Percentiles rank a stretch among this genome's conserved stretches.
Evolutionary conservation across 306 rosid species (phyloP).

Genomic region (Prunus mume): DNA sequence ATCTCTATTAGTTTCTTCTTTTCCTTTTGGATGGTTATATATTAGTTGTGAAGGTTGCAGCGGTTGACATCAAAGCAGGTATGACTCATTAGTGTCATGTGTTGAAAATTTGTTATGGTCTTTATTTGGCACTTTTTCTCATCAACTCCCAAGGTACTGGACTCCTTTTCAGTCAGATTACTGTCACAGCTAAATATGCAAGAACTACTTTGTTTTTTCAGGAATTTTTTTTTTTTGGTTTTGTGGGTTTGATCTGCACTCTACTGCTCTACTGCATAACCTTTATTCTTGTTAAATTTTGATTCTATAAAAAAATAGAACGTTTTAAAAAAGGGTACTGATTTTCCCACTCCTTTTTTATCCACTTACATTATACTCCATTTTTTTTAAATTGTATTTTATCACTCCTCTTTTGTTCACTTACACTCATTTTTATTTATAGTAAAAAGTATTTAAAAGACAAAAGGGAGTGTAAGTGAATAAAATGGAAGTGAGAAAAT

Average conservation of each 20-base stretch:
- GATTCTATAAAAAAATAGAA: too few species aligned
- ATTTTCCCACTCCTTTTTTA: too few species aligned
- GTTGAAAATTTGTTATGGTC: neutral
- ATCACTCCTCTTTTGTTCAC: too few species aligned
- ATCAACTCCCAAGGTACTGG: constrained; percentile 45
- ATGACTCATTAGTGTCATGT: neutral
- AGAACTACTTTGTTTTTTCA: constrained; percentile 16
- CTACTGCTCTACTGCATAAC: too few species aligned
- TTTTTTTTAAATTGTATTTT: too few species aligned
- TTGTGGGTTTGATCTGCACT: neutral
- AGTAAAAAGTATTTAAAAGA: too few species aligned
- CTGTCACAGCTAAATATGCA: constrained; percentile 64
- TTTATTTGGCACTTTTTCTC: constrained; percentile 19
- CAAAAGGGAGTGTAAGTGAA: too few species aligned
- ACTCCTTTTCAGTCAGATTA: constrained; percentile 52
- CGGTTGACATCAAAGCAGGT: constrained; percentile 95
- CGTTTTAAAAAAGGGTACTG: too few species aligned
- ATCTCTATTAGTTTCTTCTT: neutral
- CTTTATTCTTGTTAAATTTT: too few species aligned
- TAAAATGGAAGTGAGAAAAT: too few species aligned
- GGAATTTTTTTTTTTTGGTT: neutral
- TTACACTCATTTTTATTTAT: too few species aligned
- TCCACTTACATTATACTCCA: too few species aligned
- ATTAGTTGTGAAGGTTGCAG: constrained; percentile 70
- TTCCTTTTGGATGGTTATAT: constrained; percentile 72